phyloP scores from a whole-genome alignment of 345 rosid genomes.

The Acer campestre region DNA sequence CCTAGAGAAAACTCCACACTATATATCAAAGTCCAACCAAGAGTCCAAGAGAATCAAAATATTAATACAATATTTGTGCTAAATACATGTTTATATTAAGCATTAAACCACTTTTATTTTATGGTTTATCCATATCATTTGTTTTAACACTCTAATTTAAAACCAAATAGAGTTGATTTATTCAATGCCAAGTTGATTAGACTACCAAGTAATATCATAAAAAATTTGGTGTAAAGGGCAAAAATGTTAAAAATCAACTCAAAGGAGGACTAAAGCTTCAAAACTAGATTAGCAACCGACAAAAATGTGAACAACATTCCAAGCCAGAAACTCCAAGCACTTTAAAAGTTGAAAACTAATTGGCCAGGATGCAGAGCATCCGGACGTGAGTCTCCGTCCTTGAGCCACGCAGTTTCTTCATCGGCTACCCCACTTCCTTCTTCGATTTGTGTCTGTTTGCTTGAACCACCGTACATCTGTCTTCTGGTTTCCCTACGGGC shows the following conservation, averaged over 20 bases:
- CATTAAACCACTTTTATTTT: background rate
- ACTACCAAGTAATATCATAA: background rate
- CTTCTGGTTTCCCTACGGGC: slow-evolving; percentile 70
- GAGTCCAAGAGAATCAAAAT: too few relatives aligned
- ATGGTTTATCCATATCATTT: background rate
- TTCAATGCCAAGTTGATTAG: background rate
- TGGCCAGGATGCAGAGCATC: slow-evolving; percentile 34
- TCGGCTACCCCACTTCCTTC: slow-evolving; percentile 29
- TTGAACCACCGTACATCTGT: slow-evolving; percentile 44
- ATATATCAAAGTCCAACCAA: too few relatives aligned
- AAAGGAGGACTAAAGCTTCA: background rate
- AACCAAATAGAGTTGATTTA: background rate
- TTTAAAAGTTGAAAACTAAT: slow-evolving; percentile 49
- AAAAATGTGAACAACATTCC: slow-evolving; percentile 11
- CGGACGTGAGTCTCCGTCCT: slow-evolving; percentile 32
- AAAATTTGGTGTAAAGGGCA: background rate
- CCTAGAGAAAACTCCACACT: too few relatives aligned
- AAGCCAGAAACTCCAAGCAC: slow-evolving; percentile 2
- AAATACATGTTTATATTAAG: background rate
- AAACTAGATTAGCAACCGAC: background rate
- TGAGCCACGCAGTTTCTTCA: slow-evolving; percentile 17
- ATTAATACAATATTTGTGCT: background rate
- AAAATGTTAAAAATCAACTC: background rate
- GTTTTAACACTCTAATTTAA: background rate
- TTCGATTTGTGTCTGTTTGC: slow-evolving; percentile 32